A percentile compares a stretch with the other conserved stretches of the same genome.
These are phyloP conservation scores for Phytopythium litorale DNA, from an alignment of 352 stramenopile genomes.

Conservation along the genomic window DNA sequence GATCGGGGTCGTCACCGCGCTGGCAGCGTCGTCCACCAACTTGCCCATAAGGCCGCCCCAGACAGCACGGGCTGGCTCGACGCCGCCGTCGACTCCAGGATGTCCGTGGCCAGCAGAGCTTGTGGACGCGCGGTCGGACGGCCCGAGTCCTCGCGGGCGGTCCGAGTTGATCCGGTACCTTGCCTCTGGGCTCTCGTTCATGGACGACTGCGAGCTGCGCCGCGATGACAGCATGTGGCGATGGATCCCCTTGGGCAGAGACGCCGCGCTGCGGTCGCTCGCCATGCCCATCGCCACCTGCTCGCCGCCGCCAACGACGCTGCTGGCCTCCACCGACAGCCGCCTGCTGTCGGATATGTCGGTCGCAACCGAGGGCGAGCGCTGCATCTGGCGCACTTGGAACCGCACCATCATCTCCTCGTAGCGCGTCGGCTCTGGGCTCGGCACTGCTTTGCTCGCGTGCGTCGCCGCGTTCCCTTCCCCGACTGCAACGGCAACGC, in stretches of 20 bases:
- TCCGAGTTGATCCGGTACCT: neutral
- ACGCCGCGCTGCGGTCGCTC: neutral
- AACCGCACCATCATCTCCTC: conserved; percentile 51
- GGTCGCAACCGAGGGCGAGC: conserved; percentile 11
- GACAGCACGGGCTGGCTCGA: neutral
- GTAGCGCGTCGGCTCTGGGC: conserved; percentile 11
- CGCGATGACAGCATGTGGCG: neutral
- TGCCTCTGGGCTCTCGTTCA: neutral
- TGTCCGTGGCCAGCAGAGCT: neutral
- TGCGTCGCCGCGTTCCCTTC: neutral
- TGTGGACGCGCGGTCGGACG: neutral
- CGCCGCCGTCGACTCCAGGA: neutral
- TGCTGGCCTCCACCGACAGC: neutral
- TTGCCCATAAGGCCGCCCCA: neutral
- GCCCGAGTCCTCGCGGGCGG: neutral
- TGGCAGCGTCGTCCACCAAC: too few relatives aligned
- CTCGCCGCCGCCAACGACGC: neutral
- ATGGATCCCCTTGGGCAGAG: neutral
- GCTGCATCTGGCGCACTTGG: conserved; percentile 35
- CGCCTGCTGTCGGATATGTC: conserved; percentile 5
- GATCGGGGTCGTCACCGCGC: conserved; percentile 12
- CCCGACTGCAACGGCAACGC: neutral
- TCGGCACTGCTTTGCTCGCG: neutral
- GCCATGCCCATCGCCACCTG: neutral
- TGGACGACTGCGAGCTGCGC: neutral